Percentiles rank a stretch among this genome's conserved stretches.
Conservation (phyloP, 371 early-diverging fungal genomes). For the Mortierella sp. region DNA sequence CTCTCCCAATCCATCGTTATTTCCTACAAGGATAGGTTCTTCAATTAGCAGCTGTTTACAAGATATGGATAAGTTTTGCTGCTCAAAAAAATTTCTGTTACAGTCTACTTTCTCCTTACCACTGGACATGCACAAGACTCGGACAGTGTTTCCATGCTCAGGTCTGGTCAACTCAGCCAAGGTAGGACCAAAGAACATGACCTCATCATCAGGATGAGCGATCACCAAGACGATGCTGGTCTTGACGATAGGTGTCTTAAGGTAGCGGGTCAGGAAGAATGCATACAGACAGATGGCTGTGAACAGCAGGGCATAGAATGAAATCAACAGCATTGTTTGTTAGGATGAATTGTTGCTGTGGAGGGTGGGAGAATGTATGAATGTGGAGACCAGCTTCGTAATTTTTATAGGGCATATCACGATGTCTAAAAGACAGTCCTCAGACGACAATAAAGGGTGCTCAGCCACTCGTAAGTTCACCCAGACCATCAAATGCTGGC, state of each 20-base stretch:
- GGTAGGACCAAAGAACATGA: conserved; percentile 99
- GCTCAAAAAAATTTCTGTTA: background rate
- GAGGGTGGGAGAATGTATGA: background rate
- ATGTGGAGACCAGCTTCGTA: background rate
- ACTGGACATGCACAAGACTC: conserved; percentile 88
- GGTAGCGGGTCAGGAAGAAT: conserved; percentile 44
- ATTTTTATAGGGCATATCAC: no score
- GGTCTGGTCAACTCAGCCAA: conserved; percentile 67
- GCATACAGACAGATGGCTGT: conserved; percentile 26
- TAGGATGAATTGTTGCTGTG: conserved; percentile 6
- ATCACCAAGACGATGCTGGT: conserved; percentile 82
- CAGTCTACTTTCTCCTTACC: conserved; percentile 61
- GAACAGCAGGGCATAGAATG: conserved; percentile 35
- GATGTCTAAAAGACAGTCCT: background rate
- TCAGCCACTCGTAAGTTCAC: background rate
- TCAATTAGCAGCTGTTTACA: background rate
- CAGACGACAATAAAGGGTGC: background rate
- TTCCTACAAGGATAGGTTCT: conserved; percentile 61
- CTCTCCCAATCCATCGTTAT: conserved; percentile 83
- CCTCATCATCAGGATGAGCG: conserved; percentile 99
- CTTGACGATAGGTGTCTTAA: conserved; percentile 50
- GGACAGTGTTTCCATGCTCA: conserved; percentile 64
- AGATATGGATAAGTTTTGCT: background rate
- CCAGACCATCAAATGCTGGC: background rate
- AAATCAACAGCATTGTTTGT: conserved; percentile 16